Base-by-base conservation (phyloP, 2,329 filamentous ascomycete genomes). In the Pyrenochaeta sp. region DNA sequence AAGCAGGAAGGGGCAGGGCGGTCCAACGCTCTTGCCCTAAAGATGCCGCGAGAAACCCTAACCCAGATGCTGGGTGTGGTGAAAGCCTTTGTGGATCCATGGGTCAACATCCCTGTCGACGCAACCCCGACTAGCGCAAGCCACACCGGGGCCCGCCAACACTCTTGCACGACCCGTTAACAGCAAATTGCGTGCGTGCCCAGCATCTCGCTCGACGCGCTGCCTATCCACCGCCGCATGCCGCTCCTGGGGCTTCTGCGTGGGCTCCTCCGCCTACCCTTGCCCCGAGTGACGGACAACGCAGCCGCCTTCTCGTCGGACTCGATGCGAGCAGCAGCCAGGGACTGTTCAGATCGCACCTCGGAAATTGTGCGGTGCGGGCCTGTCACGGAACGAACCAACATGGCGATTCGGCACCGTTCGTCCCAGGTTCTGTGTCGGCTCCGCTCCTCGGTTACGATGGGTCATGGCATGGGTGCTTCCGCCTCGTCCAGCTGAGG, bases 11-110 rank as follows among this genome's bases (percentile, higher is more conserved):
- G 66, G 61, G 59, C 57, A 62, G 59, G 59, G 61, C 58, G 58
- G 59, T 64, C 59, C 61, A 69, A 69, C 65, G 65, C 61, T 69
- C 65, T 59, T 67, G 62, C 61, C 59, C 50, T 45, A 36, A 40
- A 54, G 34, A 47, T 47, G 45, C 25, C 40, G 24, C 15, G 28
- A 52, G 50, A 52, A 66, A 63, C 60, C 65, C 65, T 67, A 62
- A 67, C 62, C 62, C 65, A 65, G 36, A 43, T 28, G 42, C 40
- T 43, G 42, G 24, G 49, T 51, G 49, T 51, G 49, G 28, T 37
- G 27, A 52, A 43, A 36, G 30, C 40, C 52, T 25, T 19, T 19
- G 27, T 34, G 44, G 44, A 22, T 32, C 42, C 25, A 36, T 48
- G 44, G 45, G 43, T 53, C 19, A 56, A 37, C 58, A 57, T 52